A percentile compares a stretch with the other conserved stretches of the same genome.
These are phyloP conservation scores for Sphaerulina vaccinii DNA, from an alignment of 2,329 filamentous ascomycete species.

Conservation along the genomic window DNA sequence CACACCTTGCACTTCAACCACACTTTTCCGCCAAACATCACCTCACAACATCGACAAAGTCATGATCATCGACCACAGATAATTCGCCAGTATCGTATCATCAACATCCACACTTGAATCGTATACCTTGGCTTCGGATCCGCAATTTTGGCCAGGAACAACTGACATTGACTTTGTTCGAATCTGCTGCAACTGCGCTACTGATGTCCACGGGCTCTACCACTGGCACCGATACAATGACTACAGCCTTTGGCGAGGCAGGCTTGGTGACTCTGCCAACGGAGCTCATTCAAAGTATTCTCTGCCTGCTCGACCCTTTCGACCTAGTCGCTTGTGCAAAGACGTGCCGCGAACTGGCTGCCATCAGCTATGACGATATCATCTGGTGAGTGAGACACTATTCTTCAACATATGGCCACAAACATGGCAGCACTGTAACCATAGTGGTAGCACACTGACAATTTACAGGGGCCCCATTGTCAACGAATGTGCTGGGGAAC, in stretches of 20 bases:
- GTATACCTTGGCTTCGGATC: too few species aligned
- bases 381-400: background rate
- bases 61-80: too few species aligned
- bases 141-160: too few species aligned
- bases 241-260: too few species aligned
- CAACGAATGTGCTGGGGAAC: slow-evolving; percentile 63
- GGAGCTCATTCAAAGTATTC: slow-evolving; percentile 69
- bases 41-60: too few species aligned
- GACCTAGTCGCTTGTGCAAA: slow-evolving; percentile 62
- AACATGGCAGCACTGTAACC: background rate
- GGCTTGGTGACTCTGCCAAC: slow-evolving; percentile 61
- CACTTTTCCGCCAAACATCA: too few species aligned
- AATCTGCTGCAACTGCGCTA: too few species aligned
- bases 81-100: too few species aligned
- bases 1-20: too few species aligned
- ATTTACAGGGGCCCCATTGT: slow-evolving; percentile 61
- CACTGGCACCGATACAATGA: background rate
- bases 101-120: too few species aligned
- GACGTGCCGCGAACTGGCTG: slow-evolving; percentile 61
- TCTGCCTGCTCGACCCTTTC: slow-evolving; percentile 62
- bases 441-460: background rate
- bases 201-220: too few species aligned
- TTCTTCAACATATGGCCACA: background rate
- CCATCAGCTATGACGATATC: slow-evolving; percentile 61
- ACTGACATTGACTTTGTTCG: too few species aligned